Evolutionary conservation across 1,139 yeast species (phyloP), one percentile per base, ranked within the genome.

Genomic region (Debaryomyces nepalensis): DNA sequence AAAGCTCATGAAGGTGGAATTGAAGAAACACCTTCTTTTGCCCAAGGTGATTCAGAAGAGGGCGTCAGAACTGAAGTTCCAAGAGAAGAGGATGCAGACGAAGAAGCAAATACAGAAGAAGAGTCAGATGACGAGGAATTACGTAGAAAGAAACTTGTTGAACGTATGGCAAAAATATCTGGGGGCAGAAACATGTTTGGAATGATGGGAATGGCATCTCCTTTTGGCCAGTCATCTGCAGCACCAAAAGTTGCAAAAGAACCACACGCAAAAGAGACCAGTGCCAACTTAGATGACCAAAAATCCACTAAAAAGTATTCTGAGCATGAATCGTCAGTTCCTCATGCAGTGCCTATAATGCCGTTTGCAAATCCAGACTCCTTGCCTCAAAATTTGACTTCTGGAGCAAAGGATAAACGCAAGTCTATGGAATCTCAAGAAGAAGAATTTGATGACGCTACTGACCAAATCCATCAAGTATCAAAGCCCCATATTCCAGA

Each of bases 141-240:
- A 12, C 81, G 85, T 47, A 79, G 95, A 55, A 78, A 86, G 45
- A 89, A 84, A 11, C 73, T 93, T 44, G 84, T 96, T 24, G 97
- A 88, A 53, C 80, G 98, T 51, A 93, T 93, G 97, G 99, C 99
- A 14, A 89, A 86, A 55, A 78, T 95, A 19, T 87, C 98, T 0
- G 91, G 91, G 12, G 97, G 96, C 10, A 84, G 95, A 59, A 95
- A 95, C 42, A 85, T 87, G 86, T 80, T 81, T 65, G 93, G 93
- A 26, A 82, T 84, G 82, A 81, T 84, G 75, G 88, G 87, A 3
- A 81, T 83, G 67, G 67, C 79, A 57, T 33, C 63, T 63, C 59
- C 58, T 19, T 60, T 64, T 31, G 58, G 72, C 4, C 56, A 72
- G 2, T 51, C 68, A 2, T 52, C 58, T 31, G 34, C 41, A 30